Base-by-base conservation (phyloP, 306 rosid species). In the Corylus heterophylla region DNA sequence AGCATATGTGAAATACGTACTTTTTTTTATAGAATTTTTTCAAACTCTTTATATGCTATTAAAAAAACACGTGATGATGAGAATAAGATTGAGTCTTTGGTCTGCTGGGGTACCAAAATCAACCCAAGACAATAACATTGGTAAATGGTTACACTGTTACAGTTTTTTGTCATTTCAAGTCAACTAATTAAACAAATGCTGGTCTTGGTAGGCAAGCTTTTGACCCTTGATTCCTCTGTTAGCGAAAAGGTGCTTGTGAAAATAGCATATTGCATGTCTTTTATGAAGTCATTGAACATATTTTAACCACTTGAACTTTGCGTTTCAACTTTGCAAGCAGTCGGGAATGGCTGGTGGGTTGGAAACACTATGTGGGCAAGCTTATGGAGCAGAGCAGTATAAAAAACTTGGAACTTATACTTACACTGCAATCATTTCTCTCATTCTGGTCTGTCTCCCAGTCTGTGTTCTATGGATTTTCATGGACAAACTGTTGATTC, bases 351-450 rank as follows among this genome's bases (percentile, higher is more conserved):
- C 79, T 8, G 73, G 73, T 13, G 73, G 79, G 25, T 48, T 76
- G 61, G 79, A 76, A 47, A 76, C 73, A 22, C 79, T 64, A 48
- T 76, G 73, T 39, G 63, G 79, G n/a, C 79, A 76, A 62, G 79
- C 73, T 52, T 76, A 62, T 64, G 79, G 79, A 29, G 79, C 79
- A 7, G 62, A 64, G 55, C 73, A 63, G 54, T 76, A 27, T 25
- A 59, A 64, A 25, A 76, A 76, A 63, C 63, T 76, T 7, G 79
- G 79, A 50, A 76, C 45, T 45, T 76, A 76, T 56, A 64, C 73
- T 47, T 49, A 29, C 45, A 76, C 62, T 29, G 79, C 79, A 8
- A 76, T 76, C 27, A 48, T 76, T 55, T 76, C 79, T 50, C 73
- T 76, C 29, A 12, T 64, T 20, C 45, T 47, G 17, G 35, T 66